Base-by-base conservation (phyloP, 106 monocot genomes). In the Vanilla planifolia region DNA sequence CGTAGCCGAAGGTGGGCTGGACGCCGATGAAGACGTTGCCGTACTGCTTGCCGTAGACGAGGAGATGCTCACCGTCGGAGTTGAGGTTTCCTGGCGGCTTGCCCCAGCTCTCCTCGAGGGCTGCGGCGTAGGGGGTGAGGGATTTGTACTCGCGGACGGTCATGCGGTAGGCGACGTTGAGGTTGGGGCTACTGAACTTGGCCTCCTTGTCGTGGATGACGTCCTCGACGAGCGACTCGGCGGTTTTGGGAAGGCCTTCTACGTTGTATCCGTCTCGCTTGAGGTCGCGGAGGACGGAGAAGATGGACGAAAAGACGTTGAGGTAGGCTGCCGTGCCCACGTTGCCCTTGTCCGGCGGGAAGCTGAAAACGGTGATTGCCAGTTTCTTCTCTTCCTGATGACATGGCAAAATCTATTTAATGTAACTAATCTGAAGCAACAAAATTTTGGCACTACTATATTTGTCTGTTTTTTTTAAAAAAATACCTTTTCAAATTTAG, bases 71-170 rank as follows among this genome's bases (percentile, higher is more conserved):
- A 2, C 85, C 85, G 43, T 86, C 85, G 32, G 85, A 80, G 46
- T 86, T 86, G 42, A 86, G 85, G 48, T 86, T 86, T 20, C 85
- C 85, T 0, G 85, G 85, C n/a, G 85, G 80, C 28, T 86, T 86
- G 0, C 85, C 85, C 85, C 85, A 86, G 71, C 60, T 77, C 43
- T 80, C 80, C 37, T 86, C 85, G 1, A 86, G 36, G n/a, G 66
- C 65, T 1, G 58, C 2, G 57, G 80, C 77, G 58, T 80, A 86
- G 59, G 85, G 55, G 33, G 85, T 86, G 44, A 86, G 80, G 41
- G 62, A 24, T 42, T 77, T 66, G 74, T 86, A 86, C 74, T 86
- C 85, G 28, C 85, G 80, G 40, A 86, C 85, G 55, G 4, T 33
- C 85, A 86, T 86, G 50, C 66, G 70, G 74, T 86, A 86, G 24